phyloP scores from a whole-genome alignment of 1,284 basidiomycete species.

The Marasmius tenuissimus region DNA sequence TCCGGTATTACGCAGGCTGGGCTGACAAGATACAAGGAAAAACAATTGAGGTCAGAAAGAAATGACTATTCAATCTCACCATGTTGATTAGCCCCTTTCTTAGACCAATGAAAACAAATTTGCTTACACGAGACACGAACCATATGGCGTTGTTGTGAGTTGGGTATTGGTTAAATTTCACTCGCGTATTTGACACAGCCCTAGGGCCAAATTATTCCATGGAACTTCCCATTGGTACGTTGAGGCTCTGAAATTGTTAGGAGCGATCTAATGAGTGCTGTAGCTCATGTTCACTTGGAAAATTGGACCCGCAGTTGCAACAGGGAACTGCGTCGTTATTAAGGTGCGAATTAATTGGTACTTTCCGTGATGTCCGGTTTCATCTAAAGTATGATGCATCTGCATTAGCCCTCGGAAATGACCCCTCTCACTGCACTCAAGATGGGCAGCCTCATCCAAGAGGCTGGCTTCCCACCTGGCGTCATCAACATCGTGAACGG shows the following conservation, averaged over 20 bases:
- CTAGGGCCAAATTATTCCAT: constrained; percentile 18
- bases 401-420: neutral
- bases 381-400: neutral
- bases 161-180: no score
- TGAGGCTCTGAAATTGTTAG: neutral
- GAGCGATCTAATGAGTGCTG: neutral
- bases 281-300: neutral
- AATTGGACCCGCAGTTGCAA: neutral
- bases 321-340: neutral
- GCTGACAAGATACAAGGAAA: constrained; percentile 78
- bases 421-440: neutral
- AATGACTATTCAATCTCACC: neutral
- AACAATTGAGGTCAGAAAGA: constrained; percentile 47
- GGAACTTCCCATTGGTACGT: constrained; percentile 19
- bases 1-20: constrained; percentile 62
- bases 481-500: constrained; percentile 64
- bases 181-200: neutral
- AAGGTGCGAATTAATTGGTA: neutral
- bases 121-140: constrained; percentile 25
- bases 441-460: neutral
- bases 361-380: neutral
- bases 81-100: neutral
- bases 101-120: constrained; percentile 20
- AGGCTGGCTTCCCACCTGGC: neutral
- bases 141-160: constrained; percentile 22